These are phyloP conservation scores for Saccharomyces hybrid DNA, from an alignment of 1,139 yeast genomes.

Conservation along the genomic window DNA sequence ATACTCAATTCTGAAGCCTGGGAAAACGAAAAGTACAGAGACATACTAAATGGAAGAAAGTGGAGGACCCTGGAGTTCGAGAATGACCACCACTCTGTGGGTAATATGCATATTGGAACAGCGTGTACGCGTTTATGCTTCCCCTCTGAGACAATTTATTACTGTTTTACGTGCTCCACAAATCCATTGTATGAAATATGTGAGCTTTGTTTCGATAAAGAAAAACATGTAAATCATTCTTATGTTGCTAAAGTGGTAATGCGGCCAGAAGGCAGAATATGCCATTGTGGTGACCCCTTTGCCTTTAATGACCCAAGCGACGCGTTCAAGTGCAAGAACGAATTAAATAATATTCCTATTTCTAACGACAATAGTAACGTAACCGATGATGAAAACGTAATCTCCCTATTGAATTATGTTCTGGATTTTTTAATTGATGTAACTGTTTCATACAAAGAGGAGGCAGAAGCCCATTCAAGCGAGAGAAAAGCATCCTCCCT, in stretches of 20 bases:
- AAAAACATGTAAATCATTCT: conserved; percentile 67
- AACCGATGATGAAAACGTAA: conserved; percentile 33
- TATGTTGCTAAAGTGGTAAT: conserved; percentile 66
- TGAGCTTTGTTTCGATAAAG: conserved; percentile 63
- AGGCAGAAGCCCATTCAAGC: conserved; percentile 1
- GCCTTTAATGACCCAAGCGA: conserved; percentile 36
- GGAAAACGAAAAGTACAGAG: conserved; percentile 16
- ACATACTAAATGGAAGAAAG: conserved; percentile 10
- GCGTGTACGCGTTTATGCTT: conserved; percentile 25
- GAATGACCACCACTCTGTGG: conserved; percentile 2
- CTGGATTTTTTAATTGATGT: conserved; percentile 76
- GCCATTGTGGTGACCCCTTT: conserved; percentile 89
- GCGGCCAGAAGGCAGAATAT: conserved; percentile 84
- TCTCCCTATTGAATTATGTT: conserved; percentile 42
- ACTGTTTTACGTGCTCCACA: conserved; percentile 29
- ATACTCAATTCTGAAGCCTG: conserved; percentile 17
- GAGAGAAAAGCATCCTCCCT: conserved; percentile 8
- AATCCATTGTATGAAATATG: conserved; percentile 45
- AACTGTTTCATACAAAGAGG: conserved; percentile 29
- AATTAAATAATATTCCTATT: conserved; percentile 42
- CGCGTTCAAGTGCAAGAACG: conserved; percentile 40
- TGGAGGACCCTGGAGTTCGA: conserved; percentile 18
- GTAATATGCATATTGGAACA: conserved; percentile 18
- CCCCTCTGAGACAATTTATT: conserved; percentile 27
- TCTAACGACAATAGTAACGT: conserved; percentile 31